Evolutionary conservation across 495 filamentous ascomycete species (phyloP), one percentile per base, ranked within the genome.

Genomic region (Neurospora sp.): DNA sequence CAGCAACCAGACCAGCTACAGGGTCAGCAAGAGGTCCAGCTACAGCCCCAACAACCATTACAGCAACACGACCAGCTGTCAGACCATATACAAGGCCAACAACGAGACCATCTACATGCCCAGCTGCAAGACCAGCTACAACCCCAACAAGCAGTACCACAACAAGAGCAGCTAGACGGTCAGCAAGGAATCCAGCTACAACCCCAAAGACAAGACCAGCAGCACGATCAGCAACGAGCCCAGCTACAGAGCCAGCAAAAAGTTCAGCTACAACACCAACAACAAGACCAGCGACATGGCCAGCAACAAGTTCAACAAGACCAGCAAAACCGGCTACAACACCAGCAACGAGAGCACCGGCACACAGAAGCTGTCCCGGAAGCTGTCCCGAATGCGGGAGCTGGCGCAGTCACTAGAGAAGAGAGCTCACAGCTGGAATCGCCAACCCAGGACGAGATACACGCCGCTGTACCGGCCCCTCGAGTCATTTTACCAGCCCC

Each of bases 21-120:
- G 22, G 40, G 5, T 1, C n/a, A 44, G 10, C 72, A 68, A 22
- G 38, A 39, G 0, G 3, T 16, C 12, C 46, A 73, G 37, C 37
- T 31, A 40, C 44, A 44, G 14, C 31, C 71, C n/a, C 70, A 40
- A n/a, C 68, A 73, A 39, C n/a, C 46, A 20, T 22, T 53, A 53
- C 46, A 53, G 20, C 48, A 22, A 27, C 20, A 59, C 20, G 5
- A 14, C 20, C 20, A 27, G 20, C 48, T 59, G 4, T 12, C 20
- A 22, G 20, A 22, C 20, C 20, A 59, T 22, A 10, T 46, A 20
- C 18, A 46, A 20, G n/a, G 8, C 44, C n/a, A 44, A n/a, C 42
- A 44, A n/a, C 42, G 42, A 44, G 16, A 44, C 20, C 74, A 73
- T 61, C 59, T 69, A 20, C 72, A 76, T 66, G 71, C 74, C 8